These are phyloP conservation scores for Fragaria iinumae DNA, from an alignment of 306 rosid genomes.

Conservation along the genomic window DNA sequence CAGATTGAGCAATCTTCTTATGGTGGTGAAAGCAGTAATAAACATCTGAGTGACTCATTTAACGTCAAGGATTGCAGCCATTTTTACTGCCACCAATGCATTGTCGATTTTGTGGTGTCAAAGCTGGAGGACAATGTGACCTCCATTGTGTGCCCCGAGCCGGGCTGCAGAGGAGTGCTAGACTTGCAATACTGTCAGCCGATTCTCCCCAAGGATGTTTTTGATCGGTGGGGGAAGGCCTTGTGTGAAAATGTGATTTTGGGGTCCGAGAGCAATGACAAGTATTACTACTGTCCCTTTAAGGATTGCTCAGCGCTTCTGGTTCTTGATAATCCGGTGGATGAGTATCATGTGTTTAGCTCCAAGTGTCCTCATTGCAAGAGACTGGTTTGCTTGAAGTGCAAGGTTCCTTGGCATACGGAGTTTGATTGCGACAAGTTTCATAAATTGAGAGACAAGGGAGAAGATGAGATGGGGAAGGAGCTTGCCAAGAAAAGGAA, in stretches of 20 bases:
- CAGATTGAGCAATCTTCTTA: not conserved
- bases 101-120: not conserved
- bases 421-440: slow-evolving; percentile 35
- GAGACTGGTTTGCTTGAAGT: slow-evolving; percentile 50
- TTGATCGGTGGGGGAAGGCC: slow-evolving; percentile 39
- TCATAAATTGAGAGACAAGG: slow-evolving; percentile 25
- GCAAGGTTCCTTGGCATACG: slow-evolving; percentile 58
- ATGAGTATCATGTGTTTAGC: not conserved
- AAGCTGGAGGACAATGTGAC: slow-evolving; percentile 46
- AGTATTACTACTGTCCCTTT: slow-evolving; percentile 42
- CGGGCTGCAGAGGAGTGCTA: slow-evolving; percentile 30
- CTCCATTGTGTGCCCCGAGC: slow-evolving; percentile 38
- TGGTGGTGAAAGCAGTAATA: not conserved
- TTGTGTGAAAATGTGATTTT: slow-evolving; percentile 33
- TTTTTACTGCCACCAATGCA: not conserved
- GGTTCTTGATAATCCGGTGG: slow-evolving; percentile 9
- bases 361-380: slow-evolving; percentile 58
- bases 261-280: not conserved
- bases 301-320: slow-evolving; percentile 47
- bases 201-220: slow-evolving; percentile 30
- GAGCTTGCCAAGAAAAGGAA: slow-evolving; percentile 34
- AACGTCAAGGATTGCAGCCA: slow-evolving; percentile 8
- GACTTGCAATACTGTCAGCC: slow-evolving; percentile 33
- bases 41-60: not conserved
- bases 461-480: slow-evolving; percentile 25